Evolutionary conservation across 495 filamentous ascomycete species (phyloP), one percentile per base, ranked within the genome.

Genomic region (Penicillium arizonense): DNA sequence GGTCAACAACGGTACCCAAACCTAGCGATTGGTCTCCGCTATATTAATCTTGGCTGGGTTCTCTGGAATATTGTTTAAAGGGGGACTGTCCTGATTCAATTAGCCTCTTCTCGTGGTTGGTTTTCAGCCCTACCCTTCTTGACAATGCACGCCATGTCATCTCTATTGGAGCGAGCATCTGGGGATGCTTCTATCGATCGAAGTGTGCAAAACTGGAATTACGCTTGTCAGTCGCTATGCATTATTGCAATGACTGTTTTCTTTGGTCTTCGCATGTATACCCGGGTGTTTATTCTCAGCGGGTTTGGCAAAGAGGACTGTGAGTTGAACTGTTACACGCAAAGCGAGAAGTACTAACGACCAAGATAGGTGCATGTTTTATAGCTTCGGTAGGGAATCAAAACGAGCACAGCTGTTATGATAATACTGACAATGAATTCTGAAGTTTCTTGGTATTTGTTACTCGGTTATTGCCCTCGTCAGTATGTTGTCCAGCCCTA

Each of bases 231-330:
- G 58, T 57, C 62, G 47, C 24, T 67, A 43, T 67, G 64, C 41
- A 67, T 67, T 14, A 39, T 52, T 38, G 46, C 34, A 0, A 70
- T 63, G 61, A 63, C 57, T 0, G 12, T 66, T 3, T 67, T 63
- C 55, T 65, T 65, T 36, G 43, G 34, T 2, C 40, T 67, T 3
- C 57, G 67, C 16, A 36, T 56, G 20, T 70, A 58, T 41, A 65
- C 64, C 8, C 57, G 61, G 3, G 18, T 56, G 13, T 60, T 60
- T 14, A 52, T 65, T 40, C 55, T 63, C 9, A 55, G 55, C 35
- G 63, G 67, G 0, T 61, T 62, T 16, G 52, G 41, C 5, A 67
- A 59, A 23, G 61, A 67, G 37, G 67, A 67, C 35, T 70, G 64
- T 70, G 41, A 56, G 67, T 63, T 12, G 12, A 9, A 16, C 0